Percentiles rank a stretch among this genome's conserved stretches.
Conservation (phyloP, 257 asterid genomes). For the Przewalskia tangutica region DNA sequence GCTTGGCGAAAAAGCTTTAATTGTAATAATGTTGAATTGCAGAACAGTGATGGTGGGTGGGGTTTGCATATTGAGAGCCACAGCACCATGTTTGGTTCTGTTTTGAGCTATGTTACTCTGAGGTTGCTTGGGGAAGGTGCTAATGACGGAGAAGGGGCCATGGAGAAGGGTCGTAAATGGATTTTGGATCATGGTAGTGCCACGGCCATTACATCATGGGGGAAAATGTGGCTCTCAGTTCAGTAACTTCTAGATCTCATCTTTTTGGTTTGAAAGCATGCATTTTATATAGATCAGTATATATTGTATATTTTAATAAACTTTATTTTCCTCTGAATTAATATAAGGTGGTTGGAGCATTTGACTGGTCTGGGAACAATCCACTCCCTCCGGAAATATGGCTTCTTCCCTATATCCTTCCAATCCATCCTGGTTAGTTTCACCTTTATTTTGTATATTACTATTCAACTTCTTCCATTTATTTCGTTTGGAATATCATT, state of each 20-base stretch:
- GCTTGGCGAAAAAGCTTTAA: not conserved
- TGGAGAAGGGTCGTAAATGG: constrained; percentile 96
- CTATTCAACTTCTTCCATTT: not conserved
- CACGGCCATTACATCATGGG: constrained; percentile 93
- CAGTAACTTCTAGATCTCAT: constrained; percentile 18
- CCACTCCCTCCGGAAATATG: constrained; percentile 99
- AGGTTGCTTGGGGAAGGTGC: constrained; percentile 97
- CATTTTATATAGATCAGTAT: not conserved
- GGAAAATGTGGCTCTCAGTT: constrained; percentile 99
- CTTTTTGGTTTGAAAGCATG: not conserved
- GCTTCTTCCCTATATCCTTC: constrained; percentile 79
- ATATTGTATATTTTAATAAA: not conserved
- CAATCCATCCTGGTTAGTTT: constrained; percentile 86
- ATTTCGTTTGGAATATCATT: not conserved
- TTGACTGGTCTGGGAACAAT: constrained; percentile 98
- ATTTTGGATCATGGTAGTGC: constrained; percentile 91
- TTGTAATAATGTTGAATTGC: constrained; percentile 19
- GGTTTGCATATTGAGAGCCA: constrained; percentile 99
- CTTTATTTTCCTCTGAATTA: constrained; percentile 1
- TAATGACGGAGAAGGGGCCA: constrained; percentile 80
- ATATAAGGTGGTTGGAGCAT: constrained; percentile 82
- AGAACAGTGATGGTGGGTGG: constrained; percentile 99
- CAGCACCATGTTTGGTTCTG: constrained; percentile 98
- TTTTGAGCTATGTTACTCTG: constrained; percentile 73
- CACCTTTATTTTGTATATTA: not conserved